Conservation (phyloP, 2,329 filamentous ascomycete species). For the Penicillium digitatum region DNA sequence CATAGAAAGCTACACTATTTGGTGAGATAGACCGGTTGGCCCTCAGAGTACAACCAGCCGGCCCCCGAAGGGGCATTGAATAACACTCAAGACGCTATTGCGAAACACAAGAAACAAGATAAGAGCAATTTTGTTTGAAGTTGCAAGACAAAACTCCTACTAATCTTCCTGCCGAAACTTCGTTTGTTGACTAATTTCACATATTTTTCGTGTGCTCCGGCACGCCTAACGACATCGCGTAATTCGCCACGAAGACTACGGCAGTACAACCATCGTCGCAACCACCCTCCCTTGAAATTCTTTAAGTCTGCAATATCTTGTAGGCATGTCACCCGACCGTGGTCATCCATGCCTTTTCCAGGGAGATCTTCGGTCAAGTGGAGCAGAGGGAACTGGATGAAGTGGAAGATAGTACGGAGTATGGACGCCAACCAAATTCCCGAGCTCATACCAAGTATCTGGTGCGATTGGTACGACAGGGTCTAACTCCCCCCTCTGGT, state of each 20-base stretch:
- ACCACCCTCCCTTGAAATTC: background rate
- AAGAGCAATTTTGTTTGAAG: no score
- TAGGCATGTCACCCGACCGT: background rate
- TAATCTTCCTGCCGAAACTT: background rate
- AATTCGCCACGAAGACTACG: background rate
- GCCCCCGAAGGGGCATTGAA: background rate
- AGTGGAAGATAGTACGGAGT: background rate
- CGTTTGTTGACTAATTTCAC: background rate
- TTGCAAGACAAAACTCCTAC: background rate
- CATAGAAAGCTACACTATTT: background rate
- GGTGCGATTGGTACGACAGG: background rate
- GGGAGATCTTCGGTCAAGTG: slow-evolving; percentile 11
- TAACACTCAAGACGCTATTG: background rate
- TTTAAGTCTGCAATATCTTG: background rate
- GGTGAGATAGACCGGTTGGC: background rate
- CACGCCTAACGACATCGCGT: background rate
- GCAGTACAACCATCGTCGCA: background rate
- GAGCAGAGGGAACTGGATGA: slow-evolving; percentile 13
- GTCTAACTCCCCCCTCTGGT: background rate
- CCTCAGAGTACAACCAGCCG: background rate
- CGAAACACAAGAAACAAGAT: background rate
- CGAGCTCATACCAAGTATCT: slow-evolving; percentile 3
- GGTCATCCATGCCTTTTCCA: slow-evolving; percentile 6
- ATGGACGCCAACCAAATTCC: slow-evolving; percentile 6
- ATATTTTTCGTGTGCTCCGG: background rate